phyloP scores from a whole-genome alignment of 495 filamentous ascomycete species.

The Neurospora cerealis region DNA sequence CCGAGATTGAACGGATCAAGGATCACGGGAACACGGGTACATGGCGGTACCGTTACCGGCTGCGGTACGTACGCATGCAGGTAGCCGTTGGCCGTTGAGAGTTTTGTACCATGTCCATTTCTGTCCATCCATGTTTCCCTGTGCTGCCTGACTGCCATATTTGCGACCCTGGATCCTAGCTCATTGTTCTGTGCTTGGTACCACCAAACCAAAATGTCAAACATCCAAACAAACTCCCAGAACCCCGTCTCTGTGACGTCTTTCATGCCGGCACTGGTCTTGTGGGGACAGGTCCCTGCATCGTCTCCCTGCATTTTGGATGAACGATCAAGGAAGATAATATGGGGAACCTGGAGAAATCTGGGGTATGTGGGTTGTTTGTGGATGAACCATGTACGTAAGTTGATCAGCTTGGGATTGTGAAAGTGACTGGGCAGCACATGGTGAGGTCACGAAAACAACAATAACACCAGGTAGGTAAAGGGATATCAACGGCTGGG shows the following conservation, averaged over 20 bases:
- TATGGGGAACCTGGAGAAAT: neutral
- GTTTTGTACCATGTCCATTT: neutral
- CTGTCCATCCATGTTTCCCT: neutral
- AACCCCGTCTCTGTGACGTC: neutral
- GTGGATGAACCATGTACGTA: neutral
- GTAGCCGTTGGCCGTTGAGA: neutral
- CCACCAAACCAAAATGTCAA: neutral
- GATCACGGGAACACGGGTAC: neutral
- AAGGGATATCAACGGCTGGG: neutral
- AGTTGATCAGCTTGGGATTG: neutral
- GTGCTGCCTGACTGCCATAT: neutral
- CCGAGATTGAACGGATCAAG: neutral
- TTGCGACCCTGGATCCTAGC: neutral
- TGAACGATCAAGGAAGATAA: neutral
- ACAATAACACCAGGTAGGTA: neutral
- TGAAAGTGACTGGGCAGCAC: neutral
- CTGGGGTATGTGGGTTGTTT: neutral
- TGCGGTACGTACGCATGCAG: neutral
- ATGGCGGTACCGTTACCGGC: neutral
- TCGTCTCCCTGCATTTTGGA: neutral
- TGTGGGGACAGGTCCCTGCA: neutral
- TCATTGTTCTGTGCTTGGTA: neutral
- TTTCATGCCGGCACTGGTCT: neutral
- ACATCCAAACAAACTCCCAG: neutral
- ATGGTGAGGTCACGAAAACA: neutral